These are phyloP conservation scores for Solanum hybrid DNA, from an alignment of 305 asterid species.

Conservation along the genomic window DNA sequence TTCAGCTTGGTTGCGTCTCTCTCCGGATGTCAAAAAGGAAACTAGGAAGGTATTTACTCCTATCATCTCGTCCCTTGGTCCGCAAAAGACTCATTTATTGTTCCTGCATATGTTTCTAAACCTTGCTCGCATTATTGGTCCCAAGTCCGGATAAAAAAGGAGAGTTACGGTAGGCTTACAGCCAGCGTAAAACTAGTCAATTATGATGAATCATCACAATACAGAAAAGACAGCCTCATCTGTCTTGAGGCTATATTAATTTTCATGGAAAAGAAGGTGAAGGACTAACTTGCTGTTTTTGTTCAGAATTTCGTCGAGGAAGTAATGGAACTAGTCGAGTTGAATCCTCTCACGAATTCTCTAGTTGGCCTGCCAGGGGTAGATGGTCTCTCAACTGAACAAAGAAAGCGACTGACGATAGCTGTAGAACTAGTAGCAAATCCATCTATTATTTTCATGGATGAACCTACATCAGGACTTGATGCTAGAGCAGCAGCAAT, in stretches of 20 bases:
- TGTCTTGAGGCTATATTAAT: background rate
- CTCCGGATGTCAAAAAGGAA: slow-evolving; percentile 52
- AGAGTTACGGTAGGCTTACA: background rate
- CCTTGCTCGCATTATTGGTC: background rate
- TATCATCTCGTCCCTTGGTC: background rate
- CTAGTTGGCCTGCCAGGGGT: slow-evolving; percentile 93
- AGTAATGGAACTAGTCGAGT: slow-evolving; percentile 87
- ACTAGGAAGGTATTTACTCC: slow-evolving; percentile 41
- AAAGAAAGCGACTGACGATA: slow-evolving; percentile 83
- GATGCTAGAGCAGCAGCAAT: slow-evolving; percentile 98
- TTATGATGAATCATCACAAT: background rate
- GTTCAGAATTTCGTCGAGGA: slow-evolving; percentile 77
- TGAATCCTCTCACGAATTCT: slow-evolving; percentile 50
- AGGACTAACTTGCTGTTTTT: background rate
- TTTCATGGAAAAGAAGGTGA: background rate
- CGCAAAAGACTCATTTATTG: background rate
- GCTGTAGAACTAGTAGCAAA: slow-evolving; percentile 93
- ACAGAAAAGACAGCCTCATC: background rate
- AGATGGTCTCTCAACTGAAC: slow-evolving; percentile 89
- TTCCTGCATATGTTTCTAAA: background rate
- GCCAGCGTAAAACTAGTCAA: background rate
- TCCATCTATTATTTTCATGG: slow-evolving; percentile 98
- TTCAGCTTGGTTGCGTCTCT: slow-evolving; percentile 93
- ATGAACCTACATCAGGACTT: slow-evolving; percentile 90
- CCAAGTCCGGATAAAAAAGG: background rate